A percentile compares a stretch with the other conserved stretches of the same genome.
These are phyloP conservation scores for Physcia stellaris DNA, from an alignment of 495 filamentous ascomycete species.

Conservation along the genomic window DNA sequence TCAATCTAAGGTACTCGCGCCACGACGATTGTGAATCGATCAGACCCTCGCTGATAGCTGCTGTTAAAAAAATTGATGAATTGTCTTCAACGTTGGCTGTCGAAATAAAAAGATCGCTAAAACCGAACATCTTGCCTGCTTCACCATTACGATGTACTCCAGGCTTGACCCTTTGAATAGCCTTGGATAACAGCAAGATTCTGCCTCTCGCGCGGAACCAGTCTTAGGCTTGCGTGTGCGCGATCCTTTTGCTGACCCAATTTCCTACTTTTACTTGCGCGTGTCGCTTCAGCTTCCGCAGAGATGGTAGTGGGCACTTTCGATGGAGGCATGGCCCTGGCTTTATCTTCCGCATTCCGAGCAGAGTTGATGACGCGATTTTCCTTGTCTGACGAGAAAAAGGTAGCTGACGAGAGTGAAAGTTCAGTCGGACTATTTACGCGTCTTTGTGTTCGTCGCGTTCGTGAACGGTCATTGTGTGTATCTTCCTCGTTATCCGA, in stretches of 20 bases:
- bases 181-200: no score
- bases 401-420: constrained; percentile 27
- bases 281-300: constrained; percentile 5
- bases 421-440: constrained; percentile 13
- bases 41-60: no score
- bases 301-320: constrained; percentile 8
- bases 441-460: constrained; percentile 8
- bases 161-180: no score
- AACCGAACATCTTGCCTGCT: no score
- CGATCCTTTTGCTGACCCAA: constrained; percentile 21
- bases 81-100: no score
- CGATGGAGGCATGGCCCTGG: constrained; percentile 13
- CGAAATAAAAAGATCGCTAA: no score
- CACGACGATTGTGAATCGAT: no score
- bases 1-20: no score
- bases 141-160: no score
- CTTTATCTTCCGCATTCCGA: constrained; percentile 8
- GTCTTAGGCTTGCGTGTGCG: no score
- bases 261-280: constrained; percentile 29
- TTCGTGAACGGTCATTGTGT: neutral
- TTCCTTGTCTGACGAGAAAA: constrained; percentile 44
- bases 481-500: constrained; percentile 12
- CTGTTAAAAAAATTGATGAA: no score
- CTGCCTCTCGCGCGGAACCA: no score
- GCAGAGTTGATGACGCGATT: constrained; percentile 22